These are phyloP conservation scores for Penicillium pancosmium DNA, from an alignment of 495 filamentous ascomycete genomes.

Conservation along the genomic window DNA sequence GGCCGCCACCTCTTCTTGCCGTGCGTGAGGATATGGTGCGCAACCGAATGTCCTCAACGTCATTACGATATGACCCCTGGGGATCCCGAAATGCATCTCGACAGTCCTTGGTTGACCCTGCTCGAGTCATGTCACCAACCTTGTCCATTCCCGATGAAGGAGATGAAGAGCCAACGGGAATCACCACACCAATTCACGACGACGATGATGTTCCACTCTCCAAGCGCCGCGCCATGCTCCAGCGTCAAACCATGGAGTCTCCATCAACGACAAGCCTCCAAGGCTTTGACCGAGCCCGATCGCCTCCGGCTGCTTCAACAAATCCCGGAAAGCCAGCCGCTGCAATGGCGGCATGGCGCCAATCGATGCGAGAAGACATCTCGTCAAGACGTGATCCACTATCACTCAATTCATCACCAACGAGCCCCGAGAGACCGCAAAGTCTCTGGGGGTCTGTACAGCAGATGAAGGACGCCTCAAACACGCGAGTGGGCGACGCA, in stretches of 20 bases:
- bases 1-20: constrained; percentile 42
- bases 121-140: constrained; percentile 21
- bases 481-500: constrained; percentile 47
- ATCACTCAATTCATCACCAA: constrained; percentile 15
- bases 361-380: constrained; percentile 68
- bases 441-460: constrained; percentile 32
- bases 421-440: constrained; percentile 22
- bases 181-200: constrained; percentile 7
- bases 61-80: constrained; percentile 41
- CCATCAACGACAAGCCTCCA: constrained; percentile 22
- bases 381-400: constrained; percentile 45
- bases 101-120: constrained; percentile 27
- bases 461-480: constrained; percentile 33
- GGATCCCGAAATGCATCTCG: constrained; percentile 33
- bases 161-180: constrained; percentile 3
- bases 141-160: constrained; percentile 39
- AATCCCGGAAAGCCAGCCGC: constrained; percentile 55
- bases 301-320: constrained; percentile 14
- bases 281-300: constrained; percentile 12
- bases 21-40: constrained; percentile 44
- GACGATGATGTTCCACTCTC: constrained; percentile 75
- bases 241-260: constrained; percentile 35
- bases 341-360: constrained; percentile 74
- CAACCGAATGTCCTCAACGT: constrained; percentile 44
- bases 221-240: constrained; percentile 59